Conservation (phyloP, 768 basidiomycete species). For the Auriculariales sp. region DNA sequence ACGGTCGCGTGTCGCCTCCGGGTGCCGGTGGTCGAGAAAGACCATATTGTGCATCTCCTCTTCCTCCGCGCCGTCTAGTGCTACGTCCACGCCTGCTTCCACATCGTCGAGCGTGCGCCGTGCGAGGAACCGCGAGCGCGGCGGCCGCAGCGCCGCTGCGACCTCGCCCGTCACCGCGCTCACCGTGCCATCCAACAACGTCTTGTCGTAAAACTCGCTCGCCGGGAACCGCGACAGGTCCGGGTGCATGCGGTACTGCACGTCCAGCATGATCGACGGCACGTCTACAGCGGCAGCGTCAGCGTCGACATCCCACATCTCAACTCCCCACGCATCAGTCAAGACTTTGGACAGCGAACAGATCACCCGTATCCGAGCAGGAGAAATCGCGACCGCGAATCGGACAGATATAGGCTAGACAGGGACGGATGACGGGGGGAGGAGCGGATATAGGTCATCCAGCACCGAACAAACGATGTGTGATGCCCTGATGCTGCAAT, state of each 20-base stretch:
- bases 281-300: slow-evolving; percentile 44
- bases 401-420: too few species aligned
- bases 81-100: slow-evolving; percentile 13
- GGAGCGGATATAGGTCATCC: too few species aligned
- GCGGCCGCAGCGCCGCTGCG: slow-evolving; percentile 40
- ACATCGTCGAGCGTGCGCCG: too few species aligned
- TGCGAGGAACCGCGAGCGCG: slow-evolving; percentile 38
- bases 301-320: background rate
- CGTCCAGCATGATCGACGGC: slow-evolving; percentile 84
- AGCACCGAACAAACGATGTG: too few species aligned
- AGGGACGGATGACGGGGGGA: too few species aligned
- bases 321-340: too few species aligned
- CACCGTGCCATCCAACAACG: slow-evolving; percentile 63
- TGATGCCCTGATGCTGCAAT: too few species aligned
- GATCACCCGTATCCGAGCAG: background rate
- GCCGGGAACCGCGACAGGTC: slow-evolving; percentile 78
- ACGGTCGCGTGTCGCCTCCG: slow-evolving; percentile 50
- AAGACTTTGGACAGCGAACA: slow-evolving; percentile 6
- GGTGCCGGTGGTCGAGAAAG: slow-evolving; percentile 67
- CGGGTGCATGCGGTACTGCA: slow-evolving; percentile 96
- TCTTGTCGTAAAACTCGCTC: slow-evolving; percentile 61
- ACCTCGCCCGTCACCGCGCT: slow-evolving; percentile 30
- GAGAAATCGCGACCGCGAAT: background rate
- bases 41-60: slow-evolving; percentile 47
- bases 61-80: slow-evolving; percentile 12